Evolutionary conservation across 2,329 filamentous ascomycete genomes (phyloP), one percentile per base, ranked within the genome.

Genomic region (Xylogone sp.): DNA sequence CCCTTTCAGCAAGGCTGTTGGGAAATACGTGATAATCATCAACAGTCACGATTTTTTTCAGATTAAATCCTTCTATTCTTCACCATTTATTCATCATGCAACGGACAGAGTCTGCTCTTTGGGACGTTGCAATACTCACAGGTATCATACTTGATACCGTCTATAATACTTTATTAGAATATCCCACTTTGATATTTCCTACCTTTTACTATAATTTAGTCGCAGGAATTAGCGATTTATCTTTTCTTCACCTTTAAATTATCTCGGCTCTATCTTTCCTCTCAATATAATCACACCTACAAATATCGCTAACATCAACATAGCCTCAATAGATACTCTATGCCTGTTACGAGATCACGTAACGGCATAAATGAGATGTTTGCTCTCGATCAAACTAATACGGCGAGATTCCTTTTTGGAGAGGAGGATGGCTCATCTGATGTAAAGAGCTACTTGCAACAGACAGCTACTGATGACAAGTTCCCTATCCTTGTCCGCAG

Each of bases 301-400:
- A 27, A 27, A 27, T 27, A 42, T 53, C 50, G 50, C 54, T 56
- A 53, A 62, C 54, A 56, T n/a, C 53, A 56, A 52, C 57, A 61
- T 61, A 95, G 90, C 59, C 78, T 86, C 54, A 95, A 96, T 68
- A 87, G 93, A 58, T 96, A 96, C 70, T 97, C 93, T 3, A 92
- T 97, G 88, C 93, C 93, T 27, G 88, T 93, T 48, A 90, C 87
- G 45, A 80, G 81, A 54, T 82, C 84, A 58, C 82, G 86, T 59
- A 83, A 78, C 59, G 81, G 86, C 56, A 72, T 84, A 61, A 84
- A 87, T 64, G 84, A 86, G 58, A 78, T 84, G 61, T 68, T 72
- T 53, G 81, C 81, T 39, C 75, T 96, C 52, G 91, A 94, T 56
- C 86, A 89, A 59, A 90, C 90, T 63, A 92, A 94, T 71, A 91